Evolutionary conservation across 208 protist species (phyloP), one percentile per base, ranked within the genome.

Genomic region (Acanthamoeba castellanii): DNA sequence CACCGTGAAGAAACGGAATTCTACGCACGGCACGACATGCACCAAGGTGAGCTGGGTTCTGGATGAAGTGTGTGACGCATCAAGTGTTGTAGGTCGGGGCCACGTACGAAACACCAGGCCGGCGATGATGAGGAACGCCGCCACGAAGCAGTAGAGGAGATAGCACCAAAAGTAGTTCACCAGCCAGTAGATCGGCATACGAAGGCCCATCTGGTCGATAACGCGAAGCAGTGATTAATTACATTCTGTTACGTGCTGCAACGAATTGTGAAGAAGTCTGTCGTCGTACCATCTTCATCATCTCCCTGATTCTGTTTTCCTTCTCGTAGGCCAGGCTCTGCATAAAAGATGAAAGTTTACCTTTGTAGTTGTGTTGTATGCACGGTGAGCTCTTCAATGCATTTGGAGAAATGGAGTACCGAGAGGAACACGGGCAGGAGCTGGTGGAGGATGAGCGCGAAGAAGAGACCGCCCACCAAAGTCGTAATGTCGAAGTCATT

Each of bases 311-410:
- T 8, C 81, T 18, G 74, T 95, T 61, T 50, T 96, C 95, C 64
- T 96, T 96, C n/a, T 96, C 95, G n/a, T 95, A 95, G 45, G 68
- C 95, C 25, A 96, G 89, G 52, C 30, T 66, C 90, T 93, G 68
- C 16, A 22, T 1, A 45, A 20, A 32, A 57, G 64, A 78, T 45
- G 70, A n/a, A 25, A 34, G 50, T 90, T 90, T 70, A 34, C 1
- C 2, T 25, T 42, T 50, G 50, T 0, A 55, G n/a, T n/a, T n/a
- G n/a, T n/a, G 76, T 14, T 70, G 1, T 0, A 18, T 57, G 52
- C 52, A 20, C 6, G 52, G 16, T 20, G 52, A 11, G 52, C n/a
- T n/a, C n/a, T n/a, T n/a, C n/a, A n/a, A n/a, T n/a, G n/a, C n/a
- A n/a, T n/a, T n/a, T 4, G 22, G 57, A 18, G 20, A 16, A 27